Percentiles rank a stretch among this genome's conserved stretches.
phyloP scores from a whole-genome alignment of 257 asterid species.

The Solanum appendiculatum region DNA sequence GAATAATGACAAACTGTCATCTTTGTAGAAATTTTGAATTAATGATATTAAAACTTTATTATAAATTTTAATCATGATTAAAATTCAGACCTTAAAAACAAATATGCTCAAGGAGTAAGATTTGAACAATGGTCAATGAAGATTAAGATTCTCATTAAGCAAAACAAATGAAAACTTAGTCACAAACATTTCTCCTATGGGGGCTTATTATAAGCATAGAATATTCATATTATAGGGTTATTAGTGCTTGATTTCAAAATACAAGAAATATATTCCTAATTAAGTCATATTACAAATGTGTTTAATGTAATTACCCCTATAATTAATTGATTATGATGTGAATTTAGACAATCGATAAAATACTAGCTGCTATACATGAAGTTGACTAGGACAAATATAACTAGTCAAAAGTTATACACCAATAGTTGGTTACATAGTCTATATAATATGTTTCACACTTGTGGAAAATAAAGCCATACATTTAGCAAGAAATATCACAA shows the following conservation, averaged over 20 bases:
- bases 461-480: background rate
- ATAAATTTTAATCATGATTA: too few species aligned
- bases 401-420: background rate
- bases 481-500: background rate
- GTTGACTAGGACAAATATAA: background rate
- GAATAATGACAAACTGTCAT: background rate
- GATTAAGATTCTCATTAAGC: too few species aligned
- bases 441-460: background rate
- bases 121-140: background rate
- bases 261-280: background rate
- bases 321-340: background rate
- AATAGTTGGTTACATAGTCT: background rate
- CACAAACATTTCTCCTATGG: background rate
- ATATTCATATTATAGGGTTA: background rate
- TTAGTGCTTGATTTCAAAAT: background rate
- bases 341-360: background rate
- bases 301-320: too few species aligned
- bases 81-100: too few species aligned
- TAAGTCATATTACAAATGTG: background rate
- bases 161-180: background rate
- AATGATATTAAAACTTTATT: too few species aligned
- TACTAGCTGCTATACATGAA: background rate
- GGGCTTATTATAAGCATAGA: background rate
- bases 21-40: background rate
- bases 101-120: too few species aligned